Evolutionary conservation across 2,329 filamentous ascomycete genomes (phyloP), one percentile per base, ranked within the genome.

Genomic region (Biscogniauxia mediterranea): DNA sequence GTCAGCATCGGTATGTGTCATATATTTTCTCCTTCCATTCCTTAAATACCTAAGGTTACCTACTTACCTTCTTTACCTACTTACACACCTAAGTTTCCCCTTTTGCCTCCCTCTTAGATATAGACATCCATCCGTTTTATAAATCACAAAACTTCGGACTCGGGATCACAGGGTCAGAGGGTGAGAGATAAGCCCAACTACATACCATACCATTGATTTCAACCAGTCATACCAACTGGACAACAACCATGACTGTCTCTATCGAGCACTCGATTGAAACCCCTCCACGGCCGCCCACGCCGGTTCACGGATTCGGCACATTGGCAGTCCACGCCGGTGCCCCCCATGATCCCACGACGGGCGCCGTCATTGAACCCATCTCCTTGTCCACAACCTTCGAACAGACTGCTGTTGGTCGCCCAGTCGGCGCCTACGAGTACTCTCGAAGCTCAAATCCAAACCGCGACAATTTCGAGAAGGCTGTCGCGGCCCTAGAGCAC

Each of bases 381-480:
- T 97, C 94, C 9, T 87, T 99, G 23, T 97, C 93, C 23, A 98
- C 95, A 17, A 99, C 95, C 5, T 99, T 94, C 74, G 92, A 91
- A n/a, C 95, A 99, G 80, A 89, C 87, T 15, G 85, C 87, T 13
- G 93, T 97, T 21, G 95, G 94, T 66, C 87, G 90, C 77, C 95
- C 95, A 1, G 82, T 98, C 28, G 95, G 95, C 72, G 80, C 82
- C 65, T 97, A 93, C 79, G 95, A 99, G 79, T 99, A 99, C 83
- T 93, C 90, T 58, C 88, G 95, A 64, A 96, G 91, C 73, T 88
- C 91, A 65, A 99, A 99, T 78, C 95, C 95, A 58, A 99, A 99
- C 81, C 87, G 95, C 61, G 86, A 91, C 75, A 96, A 97, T 81
- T 98, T 99, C 73, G 94, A 99, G 82, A 83, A 85, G 63, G 93